A percentile compares a stretch with the other conserved stretches of the same genome.
These are phyloP conservation scores for Apiospora hydei DNA, from an alignment of 2,329 filamentous ascomycete species.

Conservation along the genomic window DNA sequence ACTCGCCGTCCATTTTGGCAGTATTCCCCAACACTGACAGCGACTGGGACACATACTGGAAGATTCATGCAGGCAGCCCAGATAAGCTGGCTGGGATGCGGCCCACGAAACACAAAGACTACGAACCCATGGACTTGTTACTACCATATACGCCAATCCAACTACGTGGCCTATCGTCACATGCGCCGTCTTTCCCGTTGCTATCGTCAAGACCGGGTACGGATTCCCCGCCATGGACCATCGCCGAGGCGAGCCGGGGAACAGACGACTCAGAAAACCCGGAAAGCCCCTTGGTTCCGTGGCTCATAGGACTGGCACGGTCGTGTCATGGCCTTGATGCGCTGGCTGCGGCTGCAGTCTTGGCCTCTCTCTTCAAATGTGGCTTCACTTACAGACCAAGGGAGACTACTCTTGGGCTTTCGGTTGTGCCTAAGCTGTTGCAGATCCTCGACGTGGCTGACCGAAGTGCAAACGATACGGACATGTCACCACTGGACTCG, in stretches of 20 bases:
- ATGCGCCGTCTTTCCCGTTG: slow-evolving; percentile 60
- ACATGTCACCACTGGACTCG: slow-evolving; percentile 47
- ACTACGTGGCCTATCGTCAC: slow-evolving; percentile 38
- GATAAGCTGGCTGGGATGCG: slow-evolving; percentile 58
- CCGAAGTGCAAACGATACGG: slow-evolving; percentile 46
- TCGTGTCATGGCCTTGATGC: slow-evolving; percentile 64
- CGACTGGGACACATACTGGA: slow-evolving; percentile 54
- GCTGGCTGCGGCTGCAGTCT: slow-evolving; percentile 72
- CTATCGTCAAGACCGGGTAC: slow-evolving; percentile 44
- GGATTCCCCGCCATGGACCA: slow-evolving; percentile 34
- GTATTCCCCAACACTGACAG: slow-evolving; percentile 70
- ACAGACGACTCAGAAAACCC: slow-evolving; percentile 58
- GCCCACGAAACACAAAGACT: slow-evolving; percentile 51
- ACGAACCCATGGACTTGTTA: slow-evolving; percentile 69
- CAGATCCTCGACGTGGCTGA: slow-evolving; percentile 66
- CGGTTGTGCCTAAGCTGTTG: slow-evolving; percentile 75
- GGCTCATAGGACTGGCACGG: slow-evolving; percentile 72
- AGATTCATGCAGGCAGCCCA: slow-evolving; percentile 59
- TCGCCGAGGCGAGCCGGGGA: slow-evolving; percentile 35
- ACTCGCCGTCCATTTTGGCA: slow-evolving; percentile 72
- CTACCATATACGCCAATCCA: slow-evolving; percentile 63
- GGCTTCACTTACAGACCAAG: slow-evolving; percentile 70
- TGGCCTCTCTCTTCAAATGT: slow-evolving; percentile 73
- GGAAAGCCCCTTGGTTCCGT: slow-evolving; percentile 76
- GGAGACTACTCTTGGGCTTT: slow-evolving; percentile 68